Evolutionary conservation across 805 yeast species (phyloP), one percentile per base, ranked within the genome.

Genomic region (Yarrowia divulgata): DNA sequence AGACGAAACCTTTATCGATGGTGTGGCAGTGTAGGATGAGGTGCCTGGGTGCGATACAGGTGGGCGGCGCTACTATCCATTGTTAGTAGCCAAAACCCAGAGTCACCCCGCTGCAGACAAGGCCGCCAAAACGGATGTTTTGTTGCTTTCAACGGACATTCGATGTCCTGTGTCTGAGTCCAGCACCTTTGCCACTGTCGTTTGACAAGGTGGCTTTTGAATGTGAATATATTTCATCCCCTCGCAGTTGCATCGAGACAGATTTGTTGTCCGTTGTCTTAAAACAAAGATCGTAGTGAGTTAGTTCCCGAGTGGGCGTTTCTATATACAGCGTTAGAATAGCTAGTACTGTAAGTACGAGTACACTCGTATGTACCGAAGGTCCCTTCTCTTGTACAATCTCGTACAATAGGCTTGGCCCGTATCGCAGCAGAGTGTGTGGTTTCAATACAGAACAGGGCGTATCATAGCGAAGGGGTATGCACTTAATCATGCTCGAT

Each of bases 21-120:
- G 62, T n/a, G 63, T 57, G 63, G 63, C 63, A 57, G 63, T 57
- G 63, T 55, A 23, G 46, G 46, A 39, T 23, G 62, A 39, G 46
- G 58, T 54, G 13, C 43, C 42, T 34, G 42, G 19, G 45, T 23
- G 29, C 29, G 29, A 4, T 32, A 34, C 35, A 39, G 62, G 62
- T 55, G 62, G 62, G 62, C 62, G 46, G 45, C 62, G 58, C 32
- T 54, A 54, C 58, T 54, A 19, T 37, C 58, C 43, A 19, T 54
- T 52, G 57, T 52, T 37, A 37, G 58, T 12, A 37, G 9, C 34
- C 5, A 37, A 49, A 12, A 35, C 34, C 60, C 60, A 18, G 32
- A 3, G n/a, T 19, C 8, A 13, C 19, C 43, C 40, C 23, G 8
- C 40, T 16, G 14, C 45, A 54, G 23, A 19, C 60, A 23, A 37